A percentile compares a stretch with the other conserved stretches of the same genome.
Evolutionary conservation across 345 rosid genomes (phyloP).

Genomic region (Kernera saxatilis): DNA sequence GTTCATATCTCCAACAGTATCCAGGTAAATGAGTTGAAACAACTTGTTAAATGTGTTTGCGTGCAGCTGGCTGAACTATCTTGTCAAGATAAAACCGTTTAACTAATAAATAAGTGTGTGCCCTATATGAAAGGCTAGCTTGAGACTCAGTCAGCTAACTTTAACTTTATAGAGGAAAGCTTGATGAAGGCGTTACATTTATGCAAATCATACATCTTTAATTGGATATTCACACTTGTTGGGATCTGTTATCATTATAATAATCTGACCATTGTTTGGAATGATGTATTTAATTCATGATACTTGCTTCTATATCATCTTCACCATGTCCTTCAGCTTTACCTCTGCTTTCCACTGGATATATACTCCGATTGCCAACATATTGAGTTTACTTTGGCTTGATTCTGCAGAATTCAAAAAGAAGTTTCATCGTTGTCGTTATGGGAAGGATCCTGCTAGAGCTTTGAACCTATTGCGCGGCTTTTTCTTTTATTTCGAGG

Average conservation of each 20-base stretch:
- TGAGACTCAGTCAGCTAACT: neutral
- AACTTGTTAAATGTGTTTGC: neutral
- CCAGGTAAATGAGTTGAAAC: conserved; percentile 33
- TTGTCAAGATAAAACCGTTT: neutral
- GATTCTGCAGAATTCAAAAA: conserved; percentile 45
- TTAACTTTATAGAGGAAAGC: neutral
- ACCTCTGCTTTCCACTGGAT: neutral
- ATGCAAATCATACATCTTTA: neutral
- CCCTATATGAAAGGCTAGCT: neutral
- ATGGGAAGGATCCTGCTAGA: conserved; percentile 19
- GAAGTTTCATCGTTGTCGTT: conserved; percentile 1
- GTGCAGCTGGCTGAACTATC: neutral
- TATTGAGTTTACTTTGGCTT: conserved; percentile 10
- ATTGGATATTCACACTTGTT: neutral
- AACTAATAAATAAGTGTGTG: neutral
- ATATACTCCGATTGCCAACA: neutral
- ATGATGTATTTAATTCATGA: neutral
- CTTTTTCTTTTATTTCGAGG: conserved; percentile 68
- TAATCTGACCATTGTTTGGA: neutral
- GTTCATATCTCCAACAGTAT: conserved; percentile 50
- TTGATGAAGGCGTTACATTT: neutral
- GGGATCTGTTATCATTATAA: neutral
- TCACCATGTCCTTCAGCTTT: neutral
- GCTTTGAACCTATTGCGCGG: conserved; percentile 65
- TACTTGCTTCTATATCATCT: neutral